A percentile compares a stretch with the other conserved stretches of the same genome.
These are phyloP conservation scores for Ceratocystiopsis sp. DNA, from an alignment of 2,329 filamentous ascomycete species.

Conservation along the genomic window DNA sequence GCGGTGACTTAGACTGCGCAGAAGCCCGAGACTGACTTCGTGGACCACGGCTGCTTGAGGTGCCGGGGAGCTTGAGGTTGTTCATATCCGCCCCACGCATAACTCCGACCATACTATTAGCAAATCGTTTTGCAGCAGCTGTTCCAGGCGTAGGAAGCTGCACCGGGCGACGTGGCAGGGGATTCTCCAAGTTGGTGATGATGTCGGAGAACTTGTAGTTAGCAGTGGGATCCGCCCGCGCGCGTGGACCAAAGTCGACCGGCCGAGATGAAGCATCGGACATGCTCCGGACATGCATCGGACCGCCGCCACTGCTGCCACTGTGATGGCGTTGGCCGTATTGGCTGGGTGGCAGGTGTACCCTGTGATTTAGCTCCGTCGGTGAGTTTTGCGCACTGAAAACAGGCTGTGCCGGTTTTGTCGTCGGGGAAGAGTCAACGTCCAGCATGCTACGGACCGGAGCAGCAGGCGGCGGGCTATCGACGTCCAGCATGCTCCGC, in stretches of 20 bases:
- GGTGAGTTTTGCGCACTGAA: constrained; percentile 31
- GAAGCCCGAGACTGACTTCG: too few species aligned
- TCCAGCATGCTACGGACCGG: constrained; percentile 36
- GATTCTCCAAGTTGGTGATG: constrained; percentile 32
- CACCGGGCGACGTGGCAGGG: constrained; percentile 10
- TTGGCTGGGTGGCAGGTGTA: constrained; percentile 9
- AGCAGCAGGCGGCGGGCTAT: constrained; percentile 18
- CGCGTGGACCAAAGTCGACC: constrained; percentile 27
- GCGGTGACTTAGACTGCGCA: constrained; percentile 34
- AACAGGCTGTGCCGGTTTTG: constrained; percentile 13
- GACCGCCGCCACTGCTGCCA: constrained; percentile 9
- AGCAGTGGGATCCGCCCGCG: constrained; percentile 26
- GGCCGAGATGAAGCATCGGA: constrained; percentile 35
- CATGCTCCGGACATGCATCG: constrained; percentile 30
- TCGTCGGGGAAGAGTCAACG: constrained; percentile 20
- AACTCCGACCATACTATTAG: constrained; percentile 31
- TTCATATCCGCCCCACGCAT: constrained; percentile 34
- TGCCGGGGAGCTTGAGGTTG: constrained; percentile 30
- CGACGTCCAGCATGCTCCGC: constrained; percentile 49
- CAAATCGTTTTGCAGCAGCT: too few species aligned
- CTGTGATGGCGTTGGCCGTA: constrained; percentile 2
- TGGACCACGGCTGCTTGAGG: constrained; percentile 3
- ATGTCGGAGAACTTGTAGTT: constrained; percentile 47
- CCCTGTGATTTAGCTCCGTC: constrained; percentile 21
- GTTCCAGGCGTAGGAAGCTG: too few species aligned